Conservation (phyloP, 106 monocot species). For the Dendrobium officinale region DNA sequence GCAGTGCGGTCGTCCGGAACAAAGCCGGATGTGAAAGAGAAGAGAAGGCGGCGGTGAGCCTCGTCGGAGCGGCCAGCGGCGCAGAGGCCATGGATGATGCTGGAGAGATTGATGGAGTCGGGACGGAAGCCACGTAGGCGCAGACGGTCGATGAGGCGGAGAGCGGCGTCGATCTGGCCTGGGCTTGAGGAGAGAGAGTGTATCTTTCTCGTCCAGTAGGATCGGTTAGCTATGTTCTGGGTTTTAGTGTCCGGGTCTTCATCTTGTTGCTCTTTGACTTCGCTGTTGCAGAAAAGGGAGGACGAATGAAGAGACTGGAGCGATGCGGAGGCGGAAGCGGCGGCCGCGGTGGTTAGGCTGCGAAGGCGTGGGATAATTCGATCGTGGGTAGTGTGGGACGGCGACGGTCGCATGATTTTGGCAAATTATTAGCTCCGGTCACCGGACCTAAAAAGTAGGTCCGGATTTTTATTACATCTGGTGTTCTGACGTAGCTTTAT, state of each 20-base stretch:
- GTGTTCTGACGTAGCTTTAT: no score
- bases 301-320: not conserved
- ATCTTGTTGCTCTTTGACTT: not conserved
- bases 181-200: slow-evolving; percentile 21
- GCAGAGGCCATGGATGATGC: slow-evolving; percentile 63
- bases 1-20: slow-evolving; percentile 46
- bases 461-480: no score
- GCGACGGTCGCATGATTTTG: not conserved
- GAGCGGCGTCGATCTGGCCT: slow-evolving; percentile 35
- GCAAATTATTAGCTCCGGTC: no score
- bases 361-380: not conserved
- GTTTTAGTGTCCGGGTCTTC: not conserved
- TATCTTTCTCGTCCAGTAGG: slow-evolving; percentile 32
- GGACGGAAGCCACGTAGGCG: slow-evolving; percentile 51
- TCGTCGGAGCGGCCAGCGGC: slow-evolving; percentile 43
- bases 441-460: no score
- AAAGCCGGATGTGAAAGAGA: slow-evolving; percentile 21
- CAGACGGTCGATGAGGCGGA: slow-evolving; percentile 56
- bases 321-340: no score
- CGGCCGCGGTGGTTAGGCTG: not conserved
- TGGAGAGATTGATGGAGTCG: slow-evolving; percentile 31
- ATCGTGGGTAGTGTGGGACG: no score
- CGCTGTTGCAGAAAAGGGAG: not conserved
- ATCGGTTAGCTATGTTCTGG: slow-evolving; percentile 21
- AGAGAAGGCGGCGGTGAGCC: slow-evolving; percentile 74